Base-by-base conservation (phyloP, 2,329 filamentous ascomycete genomes). In the Cercospora sp. region DNA sequence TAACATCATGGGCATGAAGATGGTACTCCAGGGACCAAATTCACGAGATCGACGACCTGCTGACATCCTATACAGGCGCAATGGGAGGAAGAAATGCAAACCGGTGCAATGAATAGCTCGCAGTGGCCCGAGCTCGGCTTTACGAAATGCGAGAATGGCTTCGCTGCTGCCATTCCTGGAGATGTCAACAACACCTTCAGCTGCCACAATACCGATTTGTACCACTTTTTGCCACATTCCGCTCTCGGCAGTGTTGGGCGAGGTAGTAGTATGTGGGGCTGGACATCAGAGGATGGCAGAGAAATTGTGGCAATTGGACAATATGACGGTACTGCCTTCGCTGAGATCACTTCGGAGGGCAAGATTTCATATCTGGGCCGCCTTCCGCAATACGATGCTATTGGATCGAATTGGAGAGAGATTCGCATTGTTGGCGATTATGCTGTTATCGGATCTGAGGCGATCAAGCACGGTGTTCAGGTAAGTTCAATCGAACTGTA, bases 301-400 rank as follows among this genome's bases (percentile, higher is more conserved):
- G 85, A 87, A 67, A 86, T 87, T 62, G 80, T 84, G 57, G 84
- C 84, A 65, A 84, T 87, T 66, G 84, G 83, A 0, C 85, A 87
- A 71, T 81, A 80, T 42, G 85, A 87, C 70, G 85, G 85, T 13
- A 81, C 84, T 23, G 83, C 84, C 3, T 87, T 87, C 71, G 82
- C 82, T 36, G 85, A 87, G 74, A 81, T 87, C 75, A 82, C 78
- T 58, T 76, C 77, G 16, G 80, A 81, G 63, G 85, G 85, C 65
- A 85, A 85, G 73, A 79, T 87, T 23, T 73, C 80, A 23, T 86
- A 87, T 74, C 80, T 87, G 8, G 85, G 84, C n/a, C 82, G 84
- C 16, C 80, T 86, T 3, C 84, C 84, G 10, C 82, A 84, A 59
- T 80, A 81, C 66, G 79, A 79, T 33, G 77, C 81, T 45, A 80